Conservation (phyloP, 257 asterid genomes). For the Penstemon eatonii region DNA sequence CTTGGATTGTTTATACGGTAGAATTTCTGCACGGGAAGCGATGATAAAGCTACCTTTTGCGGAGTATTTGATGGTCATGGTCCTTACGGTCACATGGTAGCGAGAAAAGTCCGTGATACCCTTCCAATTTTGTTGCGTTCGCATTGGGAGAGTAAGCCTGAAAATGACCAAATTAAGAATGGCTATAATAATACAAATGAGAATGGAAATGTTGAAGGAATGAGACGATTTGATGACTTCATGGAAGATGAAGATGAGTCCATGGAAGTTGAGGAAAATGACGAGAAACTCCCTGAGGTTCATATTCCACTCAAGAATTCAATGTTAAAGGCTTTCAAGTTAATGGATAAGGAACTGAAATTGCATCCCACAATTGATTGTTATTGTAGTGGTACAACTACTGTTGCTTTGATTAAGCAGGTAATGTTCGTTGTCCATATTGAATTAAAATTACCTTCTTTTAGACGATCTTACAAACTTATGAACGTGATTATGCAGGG, state of each 20-base stretch:
- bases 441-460: not conserved
- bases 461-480: not conserved
- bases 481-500: conserved; percentile 51
- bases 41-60: conserved; percentile 60
- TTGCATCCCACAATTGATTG: conserved; percentile 82
- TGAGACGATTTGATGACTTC: conserved; percentile 62
- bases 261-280: conserved; percentile 59
- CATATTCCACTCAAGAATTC: conserved; percentile 75
- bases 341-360: conserved; percentile 93
- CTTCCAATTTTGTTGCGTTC: conserved; percentile 69
- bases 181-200: conserved; percentile 27
- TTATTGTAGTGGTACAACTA: conserved; percentile 91
- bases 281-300: conserved; percentile 65
- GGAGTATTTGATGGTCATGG: conserved; percentile 99
- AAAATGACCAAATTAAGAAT: conserved; percentile 32
- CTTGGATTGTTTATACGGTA: conserved; percentile 60
- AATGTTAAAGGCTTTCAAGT: conserved; percentile 70
- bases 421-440: conserved; percentile 32
- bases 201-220: conserved; percentile 48
- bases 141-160: conserved; percentile 61
- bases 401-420: conserved; percentile 78
- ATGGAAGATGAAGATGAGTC: conserved; percentile 71
- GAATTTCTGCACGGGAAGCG: conserved; percentile 68
- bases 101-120: conserved; percentile 85
- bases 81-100: conserved; percentile 95